Evolutionary conservation across 2,329 filamentous ascomycete species (phyloP), one percentile per base, ranked within the genome.

Genomic region (Hypoxylon sp.): DNA sequence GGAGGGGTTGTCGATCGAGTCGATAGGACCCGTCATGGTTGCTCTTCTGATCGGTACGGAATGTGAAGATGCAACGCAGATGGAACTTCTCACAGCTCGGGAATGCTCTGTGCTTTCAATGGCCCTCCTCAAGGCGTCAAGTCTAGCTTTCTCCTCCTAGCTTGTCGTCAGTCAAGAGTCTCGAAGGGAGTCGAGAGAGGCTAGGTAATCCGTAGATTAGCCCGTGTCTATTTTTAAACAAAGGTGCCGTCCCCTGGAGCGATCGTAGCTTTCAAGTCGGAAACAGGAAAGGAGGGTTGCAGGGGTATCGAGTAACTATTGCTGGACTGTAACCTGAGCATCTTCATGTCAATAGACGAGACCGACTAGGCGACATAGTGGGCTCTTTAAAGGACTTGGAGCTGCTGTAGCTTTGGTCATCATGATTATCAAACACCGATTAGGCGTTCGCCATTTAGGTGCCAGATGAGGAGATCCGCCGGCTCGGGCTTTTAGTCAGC

Each of bases 1-100:
- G 40, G 90, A 88, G 31, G 88, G 90, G 55, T 90, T 93, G 69
- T 88, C 83, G 70, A 91, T 88, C 49, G 85, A 78, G 37, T 69
- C 65, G 52, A 68, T 56, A 2, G 69, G 41, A 41, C 69, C 64
- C 37, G 70, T 69, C 70, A 70, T 71, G 46, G 41, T 35, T 58
- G 49, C 18, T 20, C 24, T 54, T 47, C 31, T 35, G 31, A 35
- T 35, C 17, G 31, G 50, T 35, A 21, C 41, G 18, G 33, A 50
- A 18, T 17, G 38, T 33, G n/a, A 33, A 26, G 26, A 18, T 37
- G 51, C 40, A 2, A 35, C 23, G 6, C 18, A 35, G 17, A 54
- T 42, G 31, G 9, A 17, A 15, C 3, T 35, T 35, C n/a, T 35
- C n/a, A 8, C 13, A 17, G 17, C 26, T 9, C 11, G n/a, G 17